Percentiles rank a stretch among this genome's conserved stretches.
phyloP scores from a whole-genome alignment of 768 basidiomycete genomes.

The Gymnopilus dilepis region DNA sequence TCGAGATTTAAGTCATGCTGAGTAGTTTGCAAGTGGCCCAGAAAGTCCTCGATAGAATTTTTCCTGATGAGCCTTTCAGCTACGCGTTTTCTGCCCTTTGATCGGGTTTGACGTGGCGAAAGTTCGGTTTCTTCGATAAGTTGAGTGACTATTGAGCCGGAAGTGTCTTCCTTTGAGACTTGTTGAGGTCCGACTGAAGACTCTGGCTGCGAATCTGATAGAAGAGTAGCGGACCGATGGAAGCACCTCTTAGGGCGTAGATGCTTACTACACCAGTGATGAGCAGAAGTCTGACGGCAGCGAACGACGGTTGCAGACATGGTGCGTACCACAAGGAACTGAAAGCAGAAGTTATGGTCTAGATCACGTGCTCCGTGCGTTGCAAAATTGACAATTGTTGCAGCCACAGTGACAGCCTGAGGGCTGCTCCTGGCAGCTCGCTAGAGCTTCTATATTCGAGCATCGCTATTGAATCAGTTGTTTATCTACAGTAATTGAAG shows the following conservation, averaged over 20 bases:
- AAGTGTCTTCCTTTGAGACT: too few species aligned
- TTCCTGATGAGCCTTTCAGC: background rate
- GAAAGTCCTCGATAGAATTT: slow-evolving; percentile 51
- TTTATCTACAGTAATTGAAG: too few species aligned
- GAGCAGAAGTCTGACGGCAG: background rate
- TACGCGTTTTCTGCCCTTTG: background rate
- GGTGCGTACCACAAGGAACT: background rate
- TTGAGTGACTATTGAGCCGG: background rate
- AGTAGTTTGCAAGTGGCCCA: slow-evolving; percentile 55
- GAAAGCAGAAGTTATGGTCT: background rate
- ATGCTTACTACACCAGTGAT: background rate
- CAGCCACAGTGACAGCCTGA: too few species aligned
- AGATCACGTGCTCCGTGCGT: slow-evolving; percentile 2
- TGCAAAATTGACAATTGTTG: too few species aligned
- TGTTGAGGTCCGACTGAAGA: background rate
- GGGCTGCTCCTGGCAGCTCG: too few species aligned
- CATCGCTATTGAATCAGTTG: too few species aligned
- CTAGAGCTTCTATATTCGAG: too few species aligned
- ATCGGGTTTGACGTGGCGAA: slow-evolving; percentile 3
- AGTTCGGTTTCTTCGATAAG: background rate
- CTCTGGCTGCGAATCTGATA: background rate
- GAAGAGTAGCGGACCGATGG: background rate
- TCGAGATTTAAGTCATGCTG: slow-evolving; percentile 55
- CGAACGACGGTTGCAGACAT: slow-evolving; percentile 13
- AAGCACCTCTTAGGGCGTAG: slow-evolving; percentile 3